Evolutionary conservation across 31 red algal species (phyloP), one percentile per base, ranked within the genome.

Genomic region (Porphyra umbilicalis): DNA sequence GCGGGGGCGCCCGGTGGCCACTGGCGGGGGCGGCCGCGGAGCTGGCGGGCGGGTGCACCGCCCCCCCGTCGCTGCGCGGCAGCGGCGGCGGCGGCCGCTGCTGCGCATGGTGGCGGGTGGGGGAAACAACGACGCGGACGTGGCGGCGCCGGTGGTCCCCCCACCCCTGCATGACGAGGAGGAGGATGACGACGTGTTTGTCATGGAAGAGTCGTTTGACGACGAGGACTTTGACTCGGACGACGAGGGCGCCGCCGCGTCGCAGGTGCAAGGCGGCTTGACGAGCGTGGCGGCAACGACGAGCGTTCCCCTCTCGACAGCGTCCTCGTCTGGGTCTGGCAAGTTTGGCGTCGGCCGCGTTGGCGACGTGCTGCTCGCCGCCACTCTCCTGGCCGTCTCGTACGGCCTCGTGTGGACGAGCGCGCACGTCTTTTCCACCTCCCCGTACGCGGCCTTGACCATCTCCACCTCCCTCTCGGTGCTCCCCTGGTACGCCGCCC

Each of bases 401-500:
- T 91, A 82, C 40, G 89, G 83, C 30, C 80, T 91, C 31, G 89
- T 86, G 14, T 76, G 46, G 33, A 91, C 89, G 1, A 91, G 83
- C 20, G 79, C 83, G 18, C 85, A 80, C 29, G 77, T 78, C 25
- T 91, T 86, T 74, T 91, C 89, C 11, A 34, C 81, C 77, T 33
- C 80, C 30, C 90, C 90, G 30, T 92, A 92, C 82, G 75, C 90
- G 39, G 75, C 82, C 20, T 38, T 92, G 32, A 31, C 37, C 7
- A 87, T 92, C 33, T 80, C 82, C 7, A 92, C 90, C 2, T 87
- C 84, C 44, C 85, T 92, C 2, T 75, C 39, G 9, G 87, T 90
- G 46, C 79, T 98, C 1, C 96, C 96, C 7, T 88, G 85, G 89
- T 95, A 95, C 82, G 90, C 88, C 2, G 79, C 91, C 57, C 92